Conservation (phyloP, 768 basidiomycete genomes). For the Phlegmacium glaucopus region DNA sequence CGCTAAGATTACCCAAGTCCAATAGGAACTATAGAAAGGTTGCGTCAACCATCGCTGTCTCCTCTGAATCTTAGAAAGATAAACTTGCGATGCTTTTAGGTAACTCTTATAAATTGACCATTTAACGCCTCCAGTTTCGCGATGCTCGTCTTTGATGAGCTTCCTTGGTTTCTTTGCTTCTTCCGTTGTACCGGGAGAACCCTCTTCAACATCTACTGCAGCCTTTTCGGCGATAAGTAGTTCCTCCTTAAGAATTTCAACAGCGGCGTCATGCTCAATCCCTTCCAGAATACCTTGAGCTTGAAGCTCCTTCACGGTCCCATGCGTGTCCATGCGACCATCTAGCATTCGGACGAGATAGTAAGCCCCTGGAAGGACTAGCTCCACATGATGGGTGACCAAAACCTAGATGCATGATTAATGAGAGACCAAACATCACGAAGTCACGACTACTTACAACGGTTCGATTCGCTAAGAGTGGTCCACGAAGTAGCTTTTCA, state of each 20-base stretch:
- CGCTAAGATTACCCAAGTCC: conserved; percentile 57
- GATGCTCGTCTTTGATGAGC: conserved; percentile 76
- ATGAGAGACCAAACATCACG: background rate
- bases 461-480: conserved; percentile 29
- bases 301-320: conserved; percentile 61
- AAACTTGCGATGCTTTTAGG: conserved; percentile 65
- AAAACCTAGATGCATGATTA: conserved; percentile 40
- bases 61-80: background rate
- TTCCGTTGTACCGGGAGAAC: conserved; percentile 23
- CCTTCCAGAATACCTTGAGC: conserved; percentile 39
- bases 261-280: conserved; percentile 34
- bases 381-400: conserved; percentile 83
- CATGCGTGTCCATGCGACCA: conserved; percentile 76
- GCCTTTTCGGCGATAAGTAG: conserved; percentile 27
- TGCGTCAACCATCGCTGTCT: background rate
- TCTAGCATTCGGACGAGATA: conserved; percentile 80
- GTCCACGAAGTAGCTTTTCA: conserved; percentile 28
- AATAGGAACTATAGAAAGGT: conserved; percentile 48
- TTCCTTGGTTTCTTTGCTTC: conserved; percentile 63
- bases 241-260: conserved; percentile 46
- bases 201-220: conserved; percentile 23
- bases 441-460: conserved; percentile 20
- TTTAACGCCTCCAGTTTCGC: conserved; percentile 79
- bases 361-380: conserved; percentile 70
- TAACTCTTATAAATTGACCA: conserved; percentile 71